Evolutionary conservation across 495 filamentous ascomycete genomes (phyloP), one percentile per base, ranked within the genome.

Genomic region (Aspergillus mulundensis): DNA sequence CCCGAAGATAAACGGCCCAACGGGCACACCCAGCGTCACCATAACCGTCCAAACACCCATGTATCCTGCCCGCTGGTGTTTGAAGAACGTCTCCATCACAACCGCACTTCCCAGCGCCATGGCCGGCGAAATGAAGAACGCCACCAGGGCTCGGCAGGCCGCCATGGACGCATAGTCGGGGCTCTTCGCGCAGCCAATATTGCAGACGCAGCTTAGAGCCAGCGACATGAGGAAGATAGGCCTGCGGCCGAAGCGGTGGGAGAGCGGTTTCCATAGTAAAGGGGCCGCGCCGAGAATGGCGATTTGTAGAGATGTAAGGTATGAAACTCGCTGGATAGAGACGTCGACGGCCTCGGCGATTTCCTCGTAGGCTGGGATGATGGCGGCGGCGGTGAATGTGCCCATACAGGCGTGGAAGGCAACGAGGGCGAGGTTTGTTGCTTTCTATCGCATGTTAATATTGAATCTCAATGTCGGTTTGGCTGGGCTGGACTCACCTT

Each of bases 321-420:
- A 83, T 39, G 75, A 77, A 5, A 75, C 73, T 14, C 66, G 60
- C 52, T 76, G 76, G 34, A 84, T 57, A 28, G 72, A 73, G 14
- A 77, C 67, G 3, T 63, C 62, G 11, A 83, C 62, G 24, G 81
- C 79, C 5, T 66, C 63, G 15, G 78, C 68, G 46, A 83, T 79
- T 20, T 42, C 52, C 52, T 74, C 71, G 58, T 77, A 84, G 16
- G 77, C 80, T 1, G 79, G 78, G 38, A 78, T 79, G 54, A 84
- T 81, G 7, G 65, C 60, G 0, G 79, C 72, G 0, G 81, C 81
- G 19, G 68, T 81, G 63, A 81, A 82, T 1, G 81, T 82, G 10
- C 69, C 69, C 73, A 83, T 82, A 57, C 74, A 74, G 14, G 80
- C 80, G 53, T 84, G 79, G 62, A 83, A 81, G 1, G 79, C 76